Conservation (phyloP, 1,284 basidiomycete species). For the Austroboletus novae-zelandiae region DNA sequence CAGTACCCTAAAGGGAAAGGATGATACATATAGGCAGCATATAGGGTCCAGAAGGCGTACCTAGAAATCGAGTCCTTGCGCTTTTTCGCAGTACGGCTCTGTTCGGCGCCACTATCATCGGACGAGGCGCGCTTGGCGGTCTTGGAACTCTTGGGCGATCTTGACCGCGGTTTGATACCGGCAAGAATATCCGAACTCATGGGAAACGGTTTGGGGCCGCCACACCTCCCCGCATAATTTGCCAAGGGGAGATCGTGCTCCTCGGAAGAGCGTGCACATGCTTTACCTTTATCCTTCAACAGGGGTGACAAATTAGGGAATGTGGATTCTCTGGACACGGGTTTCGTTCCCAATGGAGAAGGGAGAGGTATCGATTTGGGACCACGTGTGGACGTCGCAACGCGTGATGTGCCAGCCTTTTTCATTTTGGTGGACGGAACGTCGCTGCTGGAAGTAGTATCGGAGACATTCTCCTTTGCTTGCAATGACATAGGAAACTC, state of each 20-base stretch:
- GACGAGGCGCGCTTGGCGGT: conserved; percentile 39
- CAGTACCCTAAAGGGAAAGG: conserved; percentile 7
- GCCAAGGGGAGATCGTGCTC: conserved; percentile 1
- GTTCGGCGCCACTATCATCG: conserved; percentile 31
- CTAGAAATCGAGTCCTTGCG: conserved; percentile 25
- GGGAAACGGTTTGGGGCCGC: conserved; percentile 44
- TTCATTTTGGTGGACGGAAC: conserved; percentile 11
- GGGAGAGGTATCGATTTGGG: conserved; percentile 18
- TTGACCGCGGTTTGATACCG: conserved; percentile 32
- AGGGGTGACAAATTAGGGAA: conserved; percentile 31
- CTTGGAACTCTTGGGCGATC: conserved; percentile 16
- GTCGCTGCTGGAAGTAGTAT: conserved; percentile 16
- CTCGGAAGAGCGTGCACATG: conserved; percentile 6
- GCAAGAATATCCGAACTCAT: conserved; percentile 46
- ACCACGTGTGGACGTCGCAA: not conserved
- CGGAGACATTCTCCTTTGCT: conserved; percentile 25
- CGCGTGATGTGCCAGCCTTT: conserved; percentile 11
- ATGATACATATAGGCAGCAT: not conserved
- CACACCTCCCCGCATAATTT: not conserved
- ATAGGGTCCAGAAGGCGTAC: conserved; percentile 17
- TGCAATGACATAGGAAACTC: conserved; percentile 23
- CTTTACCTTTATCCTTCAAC: conserved; percentile 21
- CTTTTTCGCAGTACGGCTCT: conserved; percentile 37
- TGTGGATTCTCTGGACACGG: conserved; percentile 9
- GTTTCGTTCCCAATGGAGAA: conserved; percentile 19